These are phyloP conservation scores for Termitomyces bulborhizus DNA, from an alignment of 768 basidiomycete species.

Conservation along the genomic window DNA sequence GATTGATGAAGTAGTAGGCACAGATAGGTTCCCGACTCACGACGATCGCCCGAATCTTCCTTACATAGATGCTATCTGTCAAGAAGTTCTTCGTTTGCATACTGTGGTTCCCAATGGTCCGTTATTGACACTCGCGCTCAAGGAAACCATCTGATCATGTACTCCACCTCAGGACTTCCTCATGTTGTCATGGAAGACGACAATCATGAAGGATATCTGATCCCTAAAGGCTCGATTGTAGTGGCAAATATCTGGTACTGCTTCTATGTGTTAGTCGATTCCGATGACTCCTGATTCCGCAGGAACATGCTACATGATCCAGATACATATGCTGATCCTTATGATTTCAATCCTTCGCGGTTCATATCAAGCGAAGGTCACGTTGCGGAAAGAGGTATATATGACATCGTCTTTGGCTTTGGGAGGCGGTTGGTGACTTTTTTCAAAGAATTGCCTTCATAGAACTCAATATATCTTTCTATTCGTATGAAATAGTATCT, in stretches of 20 bases:
- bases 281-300: no score
- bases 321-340: slow-evolving; percentile 12
- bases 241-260: slow-evolving; percentile 19
- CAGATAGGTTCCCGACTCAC: slow-evolving; percentile 18
- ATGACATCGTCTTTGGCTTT: slow-evolving; percentile 37
- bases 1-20: slow-evolving; percentile 18
- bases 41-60: slow-evolving; percentile 18
- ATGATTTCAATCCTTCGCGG: slow-evolving; percentile 16
- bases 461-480: not conserved
- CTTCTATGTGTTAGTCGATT: not conserved
- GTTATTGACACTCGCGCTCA: not conserved
- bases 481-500: not conserved
- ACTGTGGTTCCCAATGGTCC: not conserved
- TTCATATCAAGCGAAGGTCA: slow-evolving; percentile 8
- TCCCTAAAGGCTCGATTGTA: slow-evolving; percentile 20
- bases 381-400: slow-evolving; percentile 27
- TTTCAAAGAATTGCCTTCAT: no score
- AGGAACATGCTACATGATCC: slow-evolving; percentile 20
- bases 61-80: slow-evolving; percentile 19
- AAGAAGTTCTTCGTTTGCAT: slow-evolving; percentile 14
- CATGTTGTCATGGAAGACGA: slow-evolving; percentile 21
- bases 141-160: not conserved
- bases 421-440: slow-evolving; percentile 27
- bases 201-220: slow-evolving; percentile 16
- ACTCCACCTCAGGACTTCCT: slow-evolving; percentile 17